Conservation (phyloP, 768 basidiomycete genomes). For the Chalciporus sphaerocephalus region DNA sequence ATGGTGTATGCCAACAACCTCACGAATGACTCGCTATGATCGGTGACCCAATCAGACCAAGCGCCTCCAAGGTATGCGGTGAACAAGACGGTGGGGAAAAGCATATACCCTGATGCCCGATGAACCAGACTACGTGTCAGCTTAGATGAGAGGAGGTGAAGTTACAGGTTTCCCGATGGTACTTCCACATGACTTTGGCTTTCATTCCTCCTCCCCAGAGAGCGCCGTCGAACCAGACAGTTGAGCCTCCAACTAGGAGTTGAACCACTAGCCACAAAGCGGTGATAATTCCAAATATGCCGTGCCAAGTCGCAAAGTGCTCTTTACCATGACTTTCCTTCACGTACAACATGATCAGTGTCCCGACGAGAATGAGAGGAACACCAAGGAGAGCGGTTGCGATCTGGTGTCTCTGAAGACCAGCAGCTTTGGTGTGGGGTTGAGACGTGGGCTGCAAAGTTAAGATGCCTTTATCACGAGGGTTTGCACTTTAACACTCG, state of each 20-base stretch:
- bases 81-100: constrained; percentile 56
- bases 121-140: constrained; percentile 2
- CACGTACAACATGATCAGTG: constrained; percentile 56
- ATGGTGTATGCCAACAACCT: constrained; percentile 50
- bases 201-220: constrained; percentile 67
- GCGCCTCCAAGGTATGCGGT: constrained; percentile 69
- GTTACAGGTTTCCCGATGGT: constrained; percentile 53
- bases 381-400: constrained; percentile 53
- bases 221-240: constrained; percentile 70
- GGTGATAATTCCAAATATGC: constrained; percentile 65
- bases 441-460: constrained; percentile 73
- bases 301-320: constrained; percentile 77
- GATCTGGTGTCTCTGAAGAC: constrained; percentile 65
- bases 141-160: background rate
- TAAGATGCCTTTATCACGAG: constrained; percentile 51
- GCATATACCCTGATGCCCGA: constrained; percentile 69
- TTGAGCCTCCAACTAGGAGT: constrained; percentile 60
- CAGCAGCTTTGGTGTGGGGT: constrained; percentile 60
- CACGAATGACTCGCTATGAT: constrained; percentile 34
- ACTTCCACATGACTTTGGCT: constrained; percentile 79
- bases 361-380: constrained; percentile 56
- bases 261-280: constrained; percentile 61
- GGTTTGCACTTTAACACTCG: background rate
- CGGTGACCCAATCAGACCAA: constrained; percentile 57
- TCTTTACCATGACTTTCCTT: constrained; percentile 47